A percentile compares a stretch with the other conserved stretches of the same genome.
Conservation (phyloP, 805 yeast genomes). For the Komagataella kurtzmanii region DNA sequence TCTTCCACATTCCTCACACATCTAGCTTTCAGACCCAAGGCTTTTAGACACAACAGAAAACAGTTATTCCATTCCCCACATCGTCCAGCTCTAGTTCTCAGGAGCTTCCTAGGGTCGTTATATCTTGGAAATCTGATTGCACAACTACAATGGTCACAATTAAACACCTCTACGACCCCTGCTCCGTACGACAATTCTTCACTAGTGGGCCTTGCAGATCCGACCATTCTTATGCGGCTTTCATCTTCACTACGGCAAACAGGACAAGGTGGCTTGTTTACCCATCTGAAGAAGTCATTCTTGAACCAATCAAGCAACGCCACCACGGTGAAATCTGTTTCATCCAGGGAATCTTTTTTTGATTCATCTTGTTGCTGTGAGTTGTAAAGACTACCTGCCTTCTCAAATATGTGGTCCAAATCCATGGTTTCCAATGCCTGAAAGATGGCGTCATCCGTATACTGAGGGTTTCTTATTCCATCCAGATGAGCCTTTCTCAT, state of each 20-base stretch:
- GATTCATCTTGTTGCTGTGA: neutral
- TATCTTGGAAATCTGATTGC: conserved; percentile 61
- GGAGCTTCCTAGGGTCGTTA: conserved; percentile 47
- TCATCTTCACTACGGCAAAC: conserved; percentile 30
- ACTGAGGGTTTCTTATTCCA: neutral
- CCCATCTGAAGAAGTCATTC: conserved; percentile 73
- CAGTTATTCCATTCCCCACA: conserved; percentile 96
- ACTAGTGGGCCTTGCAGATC: conserved; percentile 26
- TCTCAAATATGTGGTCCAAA: neutral
- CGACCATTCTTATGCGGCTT: conserved; percentile 22
- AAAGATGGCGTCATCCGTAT: neutral
- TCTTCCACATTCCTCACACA: conserved; percentile 86
- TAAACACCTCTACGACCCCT: conserved; percentile 46
- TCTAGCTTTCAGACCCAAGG: conserved; percentile 52
- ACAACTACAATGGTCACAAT: conserved; percentile 37
- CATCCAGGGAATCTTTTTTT: conserved; percentile 17
- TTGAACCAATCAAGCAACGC: conserved; percentile 61
- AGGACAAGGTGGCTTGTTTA: conserved; percentile 52
- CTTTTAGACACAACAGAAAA: conserved; percentile 54
- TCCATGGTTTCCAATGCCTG: neutral
- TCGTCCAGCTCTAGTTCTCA: conserved; percentile 57
- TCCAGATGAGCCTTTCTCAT: neutral
- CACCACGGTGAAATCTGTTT: conserved; percentile 44
- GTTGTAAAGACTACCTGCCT: neutral
- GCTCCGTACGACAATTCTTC: conserved; percentile 39